Evolutionary conservation across 495 filamentous ascomycete species (phyloP).

Genomic region (Penicillium dipodomyicola): DNA sequence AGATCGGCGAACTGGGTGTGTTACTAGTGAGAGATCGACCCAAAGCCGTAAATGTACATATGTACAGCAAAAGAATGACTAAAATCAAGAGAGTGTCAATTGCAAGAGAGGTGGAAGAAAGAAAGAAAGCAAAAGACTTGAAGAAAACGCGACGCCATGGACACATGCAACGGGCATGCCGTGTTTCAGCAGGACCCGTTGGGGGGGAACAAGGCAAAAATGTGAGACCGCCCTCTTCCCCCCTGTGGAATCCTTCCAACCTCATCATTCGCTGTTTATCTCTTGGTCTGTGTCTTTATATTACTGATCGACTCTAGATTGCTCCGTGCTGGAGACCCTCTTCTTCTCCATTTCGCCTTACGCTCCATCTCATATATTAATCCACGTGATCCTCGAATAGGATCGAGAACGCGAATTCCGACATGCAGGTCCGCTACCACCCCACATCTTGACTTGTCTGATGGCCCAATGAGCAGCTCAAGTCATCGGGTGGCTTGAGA

Average conservation of each 20-base stretch:
- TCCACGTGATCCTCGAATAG: not conserved
- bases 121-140: not conserved
- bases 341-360: not conserved
- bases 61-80: conserved; percentile 7
- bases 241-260: conserved; percentile 4
- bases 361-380: too few relatives aligned
- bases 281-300: not conserved
- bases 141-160: not conserved
- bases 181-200: conserved; percentile 25
- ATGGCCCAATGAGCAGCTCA: conserved; percentile 11
- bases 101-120: not conserved
- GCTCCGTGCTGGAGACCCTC: not conserved
- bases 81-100: not conserved
- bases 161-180: conserved; percentile 1
- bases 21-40: not conserved
- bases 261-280: not conserved
- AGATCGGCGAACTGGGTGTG: conserved; percentile 2
- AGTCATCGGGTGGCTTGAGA: conserved; percentile 4
- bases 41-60: not conserved
- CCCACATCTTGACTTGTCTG: conserved; percentile 12
- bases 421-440: conserved; percentile 21
- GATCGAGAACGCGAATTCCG: not conserved
- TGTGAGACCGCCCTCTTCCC: conserved; percentile 27
- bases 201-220: conserved; percentile 17
- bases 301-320: conserved; percentile 10